Conservation (phyloP, 2,329 filamentous ascomycete genomes). For the Alternaria sp. region DNA sequence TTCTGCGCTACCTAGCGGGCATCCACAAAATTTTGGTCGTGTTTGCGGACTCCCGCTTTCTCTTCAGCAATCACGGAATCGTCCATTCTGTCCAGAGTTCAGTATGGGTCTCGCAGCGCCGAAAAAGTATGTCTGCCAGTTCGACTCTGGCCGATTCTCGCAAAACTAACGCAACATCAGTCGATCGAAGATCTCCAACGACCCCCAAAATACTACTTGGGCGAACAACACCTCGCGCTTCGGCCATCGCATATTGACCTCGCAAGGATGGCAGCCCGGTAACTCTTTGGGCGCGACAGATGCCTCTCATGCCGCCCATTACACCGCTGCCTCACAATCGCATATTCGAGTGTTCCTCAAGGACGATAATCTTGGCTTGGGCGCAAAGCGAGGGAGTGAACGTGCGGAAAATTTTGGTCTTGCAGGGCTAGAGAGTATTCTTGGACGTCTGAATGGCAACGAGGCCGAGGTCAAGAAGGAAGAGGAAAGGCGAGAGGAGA, state of each 20-base stretch:
- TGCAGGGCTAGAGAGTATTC: constrained; percentile 82
- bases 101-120: constrained; percentile 74
- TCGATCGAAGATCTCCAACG: constrained; percentile 78
- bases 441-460: constrained; percentile 90
- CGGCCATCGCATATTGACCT: constrained; percentile 86
- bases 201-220: constrained; percentile 97
- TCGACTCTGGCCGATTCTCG: not conserved
- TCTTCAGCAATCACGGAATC: constrained; percentile 16
- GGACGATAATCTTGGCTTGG: constrained; percentile 89
- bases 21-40: constrained; percentile 42
- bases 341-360: constrained; percentile 87
- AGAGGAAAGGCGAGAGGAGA: constrained; percentile 70
- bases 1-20: constrained; percentile 38
- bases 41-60: constrained; percentile 28
- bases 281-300: constrained; percentile 80
- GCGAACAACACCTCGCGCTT: constrained; percentile 81
- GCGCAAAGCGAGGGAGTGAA: constrained; percentile 77
- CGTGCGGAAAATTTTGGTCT: constrained; percentile 79
- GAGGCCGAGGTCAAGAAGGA: constrained; percentile 76
- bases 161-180: constrained; percentile 49
- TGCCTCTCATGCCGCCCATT: constrained; percentile 76
- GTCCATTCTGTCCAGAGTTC: constrained; percentile 15
- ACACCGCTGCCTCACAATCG: constrained; percentile 81
- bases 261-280: constrained; percentile 91
- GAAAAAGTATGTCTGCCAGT: constrained; percentile 64